These are phyloP conservation scores for Pseudocercospora eumusae DNA, from an alignment of 2,329 filamentous ascomycete genomes.

Conservation along the genomic window DNA sequence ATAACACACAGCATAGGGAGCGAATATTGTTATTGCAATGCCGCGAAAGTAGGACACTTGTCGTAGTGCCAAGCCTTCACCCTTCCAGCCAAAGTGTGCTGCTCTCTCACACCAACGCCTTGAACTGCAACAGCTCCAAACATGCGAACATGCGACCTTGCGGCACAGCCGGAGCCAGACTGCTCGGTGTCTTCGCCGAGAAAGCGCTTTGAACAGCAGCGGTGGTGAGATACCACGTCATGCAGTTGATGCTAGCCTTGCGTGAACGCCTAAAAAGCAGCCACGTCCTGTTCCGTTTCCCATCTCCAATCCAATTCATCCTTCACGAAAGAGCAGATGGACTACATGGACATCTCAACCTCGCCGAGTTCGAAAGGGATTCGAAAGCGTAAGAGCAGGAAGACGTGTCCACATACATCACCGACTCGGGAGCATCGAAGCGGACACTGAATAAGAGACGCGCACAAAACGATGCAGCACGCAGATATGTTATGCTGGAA, in stretches of 20 bases:
- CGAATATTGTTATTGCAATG: background rate
- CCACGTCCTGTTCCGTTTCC: background rate
- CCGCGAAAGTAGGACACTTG: background rate
- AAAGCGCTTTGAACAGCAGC: background rate
- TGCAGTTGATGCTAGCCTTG: background rate
- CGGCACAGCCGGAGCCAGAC: background rate
- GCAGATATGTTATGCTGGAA: background rate
- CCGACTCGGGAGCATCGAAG: too few species aligned
- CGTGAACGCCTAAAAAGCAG: background rate
- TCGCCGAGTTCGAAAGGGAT: background rate
- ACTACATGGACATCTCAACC: background rate
- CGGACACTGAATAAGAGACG: background rate
- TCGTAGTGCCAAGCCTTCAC: background rate
- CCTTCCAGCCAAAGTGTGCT: background rate
- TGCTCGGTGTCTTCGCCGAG: background rate
- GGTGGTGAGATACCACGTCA: slow-evolving; percentile 6
- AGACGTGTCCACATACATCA: too few species aligned
- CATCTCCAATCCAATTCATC: background rate
- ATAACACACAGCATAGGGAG: background rate
- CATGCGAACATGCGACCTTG: background rate
- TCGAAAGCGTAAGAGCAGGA: background rate
- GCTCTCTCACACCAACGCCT: background rate
- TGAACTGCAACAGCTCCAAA: background rate
- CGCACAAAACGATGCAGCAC: background rate
- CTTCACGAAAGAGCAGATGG: background rate